Evolutionary conservation across 768 basidiomycete genomes (phyloP), one percentile per base, ranked within the genome.

Genomic region (Xerocomellus dryophilus): DNA sequence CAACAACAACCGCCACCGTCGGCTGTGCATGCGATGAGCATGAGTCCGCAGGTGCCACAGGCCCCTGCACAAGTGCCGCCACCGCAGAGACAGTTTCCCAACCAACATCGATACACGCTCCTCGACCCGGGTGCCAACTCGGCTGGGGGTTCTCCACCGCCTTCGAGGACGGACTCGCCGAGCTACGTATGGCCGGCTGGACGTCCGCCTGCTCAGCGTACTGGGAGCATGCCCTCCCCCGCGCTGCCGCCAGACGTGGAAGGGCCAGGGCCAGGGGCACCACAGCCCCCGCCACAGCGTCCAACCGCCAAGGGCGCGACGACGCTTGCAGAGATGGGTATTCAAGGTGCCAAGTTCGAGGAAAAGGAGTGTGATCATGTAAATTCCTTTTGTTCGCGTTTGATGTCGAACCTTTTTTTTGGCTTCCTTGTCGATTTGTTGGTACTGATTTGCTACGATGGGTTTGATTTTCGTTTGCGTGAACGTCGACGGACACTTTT

Each of bases 261-360:
- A 32, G 31, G 31, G 11, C 15, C 12, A 6, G 43, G 43, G 12
- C 14, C 17, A n/a, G 25, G 15, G 9, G 9, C 27, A 2, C 23
- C 2, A 5, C 23, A 2, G 3, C 27, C 45, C 2, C 38, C 54
- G 32, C 17, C 45, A 23, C 47, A 42, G 34, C 63, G 60, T 8
- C 35, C 43, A 10, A 27, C 59, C 14, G 47, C 21, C 29, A 73
- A 64, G 50, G 79, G 84, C 1, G 81, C 89, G 2, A 78, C 85
- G 64, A 94, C 93, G 41, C 95, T 97, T 73, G 89, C 86, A 20
- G 93, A 96, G 76, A 94, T 97, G 93, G 94, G 94, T 0, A 87
- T 93, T 64, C 81, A 85, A 31, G 85, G 86, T 12, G 81, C 78
- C 25, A 90, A 88, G 63, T 80, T 83, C 41, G 84, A 93, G 63